Evolutionary conservation across 2,329 filamentous ascomycete species (phyloP).

Genomic region (Canariomyces notabilis): DNA sequence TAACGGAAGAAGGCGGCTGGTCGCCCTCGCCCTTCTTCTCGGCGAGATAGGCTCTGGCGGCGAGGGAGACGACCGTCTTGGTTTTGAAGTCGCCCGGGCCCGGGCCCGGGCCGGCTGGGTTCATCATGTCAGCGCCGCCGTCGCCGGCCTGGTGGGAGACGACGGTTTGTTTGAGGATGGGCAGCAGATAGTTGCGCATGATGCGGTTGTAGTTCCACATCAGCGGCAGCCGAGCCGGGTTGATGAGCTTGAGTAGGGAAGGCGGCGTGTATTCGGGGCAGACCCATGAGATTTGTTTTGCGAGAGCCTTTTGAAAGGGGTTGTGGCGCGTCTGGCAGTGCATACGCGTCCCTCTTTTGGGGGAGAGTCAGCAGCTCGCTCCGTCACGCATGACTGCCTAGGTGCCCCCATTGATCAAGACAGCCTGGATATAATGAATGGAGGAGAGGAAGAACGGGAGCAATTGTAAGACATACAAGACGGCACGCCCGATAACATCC

Average conservation of each 20-base stretch:
- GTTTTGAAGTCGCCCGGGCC: too few species aligned
- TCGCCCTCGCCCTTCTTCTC: neutral
- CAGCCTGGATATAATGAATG: neutral
- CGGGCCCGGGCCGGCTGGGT: too few species aligned
- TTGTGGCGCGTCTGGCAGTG: constrained; percentile 15
- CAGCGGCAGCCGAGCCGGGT: constrained; percentile 21
- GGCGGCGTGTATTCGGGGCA: constrained; percentile 7
- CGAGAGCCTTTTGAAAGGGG: constrained; percentile 13
- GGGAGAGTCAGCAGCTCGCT: constrained; percentile 6
- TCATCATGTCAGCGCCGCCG: too few species aligned
- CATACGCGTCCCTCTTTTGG: constrained; percentile 11
- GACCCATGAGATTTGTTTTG: constrained; percentile 17
- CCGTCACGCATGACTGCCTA: too few species aligned
- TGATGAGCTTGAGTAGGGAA: constrained; percentile 9
- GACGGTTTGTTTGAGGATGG: constrained; percentile 25
- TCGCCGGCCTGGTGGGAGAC: constrained; percentile 17
- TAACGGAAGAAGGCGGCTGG: too few species aligned
- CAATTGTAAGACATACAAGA: neutral
- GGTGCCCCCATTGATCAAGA: too few species aligned
- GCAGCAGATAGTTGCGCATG: constrained; percentile 26
- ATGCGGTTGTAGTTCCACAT: constrained; percentile 27
- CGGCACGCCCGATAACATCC: constrained; percentile 3
- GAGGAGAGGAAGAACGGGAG: neutral
- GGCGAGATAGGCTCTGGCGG: constrained; percentile 24
- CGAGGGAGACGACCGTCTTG: constrained; percentile 30